Base-by-base conservation (phyloP, 1,284 basidiomycete genomes). In the Retiboletus fuscus region DNA sequence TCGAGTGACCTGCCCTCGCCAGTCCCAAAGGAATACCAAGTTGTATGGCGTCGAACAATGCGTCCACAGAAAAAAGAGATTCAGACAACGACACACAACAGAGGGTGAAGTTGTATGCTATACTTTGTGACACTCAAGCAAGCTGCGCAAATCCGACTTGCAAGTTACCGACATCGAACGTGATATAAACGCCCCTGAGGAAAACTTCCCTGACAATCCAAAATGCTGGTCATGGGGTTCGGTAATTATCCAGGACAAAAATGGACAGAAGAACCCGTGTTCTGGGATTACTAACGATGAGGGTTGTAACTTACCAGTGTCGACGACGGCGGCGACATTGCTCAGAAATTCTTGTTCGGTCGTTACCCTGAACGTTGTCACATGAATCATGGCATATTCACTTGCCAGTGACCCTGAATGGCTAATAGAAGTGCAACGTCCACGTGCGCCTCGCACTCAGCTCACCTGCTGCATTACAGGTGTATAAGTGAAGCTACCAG, bases 251-350 rank as follows among this genome's bases (percentile, higher is more conserved):
- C n/a, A n/a, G n/a, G n/a, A n/a, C n/a, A n/a, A n/a, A n/a, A n/a
- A n/a, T n/a, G n/a, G n/a, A n/a, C n/a, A n/a, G n/a, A n/a, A n/a
- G n/a, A n/a, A n/a, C n/a, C n/a, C n/a, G n/a, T n/a, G n/a, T n/a
- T n/a, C n/a, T n/a, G n/a, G 60, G 53, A 4, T 8, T 0, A 34
- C 34, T 85, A 1, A 87, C 77, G 77, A 90, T 83, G 72, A 90
- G 79, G 49, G 89, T 87, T 34, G 86, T n/a, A n/a, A n/a, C n/a
- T n/a, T 87, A 61, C 87, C 86, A 15, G 85, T 85, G 76, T 86
- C 83, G 57, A 88, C 83, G 76, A 86, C 81, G 18, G 82, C 82
- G 43, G 75, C 69, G 61, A 83, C 62, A 24, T 70, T 70, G n/a
- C 72, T 75, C 24, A 79, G 22, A 65, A 69, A n/a, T n/a, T n/a